These are phyloP conservation scores for Melocanna baccifera DNA, from an alignment of 176 grass and related monocot genomes.

Conservation along the genomic window DNA sequence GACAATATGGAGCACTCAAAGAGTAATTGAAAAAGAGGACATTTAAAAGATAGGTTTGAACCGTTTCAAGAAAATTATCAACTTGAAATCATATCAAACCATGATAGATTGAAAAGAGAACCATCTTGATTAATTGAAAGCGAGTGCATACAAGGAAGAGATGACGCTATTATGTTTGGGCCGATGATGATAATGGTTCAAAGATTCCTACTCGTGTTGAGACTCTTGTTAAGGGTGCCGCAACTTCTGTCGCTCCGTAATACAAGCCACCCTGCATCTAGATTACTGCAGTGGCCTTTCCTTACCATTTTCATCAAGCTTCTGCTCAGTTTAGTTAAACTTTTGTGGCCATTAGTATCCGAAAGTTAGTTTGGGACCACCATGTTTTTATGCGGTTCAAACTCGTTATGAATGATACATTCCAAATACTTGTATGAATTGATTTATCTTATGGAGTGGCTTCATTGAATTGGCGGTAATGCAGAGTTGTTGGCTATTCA, in stretches of 20 bases:
- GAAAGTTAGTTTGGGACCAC: conserved; percentile 2
- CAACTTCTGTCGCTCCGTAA: conserved; percentile 53
- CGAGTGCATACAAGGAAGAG: conserved; percentile 38
- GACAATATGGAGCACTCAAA: no score
- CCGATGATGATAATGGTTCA: conserved; percentile 54
- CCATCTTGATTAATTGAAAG: no score
- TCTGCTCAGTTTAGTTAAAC: background rate
- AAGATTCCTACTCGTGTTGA: conserved; percentile 71
- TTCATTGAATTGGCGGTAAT: conserved; percentile 23
- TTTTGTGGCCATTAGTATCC: background rate
- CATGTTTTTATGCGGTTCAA: background rate
- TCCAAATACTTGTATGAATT: background rate
- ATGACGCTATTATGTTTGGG: conserved; percentile 41
- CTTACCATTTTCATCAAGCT: background rate
- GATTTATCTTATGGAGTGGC: conserved; percentile 10
- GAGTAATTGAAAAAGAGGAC: no score
- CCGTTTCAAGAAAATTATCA: no score
- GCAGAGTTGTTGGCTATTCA: conserved; percentile 95
- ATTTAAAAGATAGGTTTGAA: no score
- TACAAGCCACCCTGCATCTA: conserved; percentile 80
- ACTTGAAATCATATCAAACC: no score
- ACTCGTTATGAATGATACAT: background rate
- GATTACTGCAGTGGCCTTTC: conserved; percentile 84
- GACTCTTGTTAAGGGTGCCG: conserved; percentile 60
- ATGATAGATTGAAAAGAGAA: no score